A percentile compares a stretch with the other conserved stretches of the same genome.
Conservation (phyloP, 768 basidiomycete species). For the Neoboletus magnificus region DNA sequence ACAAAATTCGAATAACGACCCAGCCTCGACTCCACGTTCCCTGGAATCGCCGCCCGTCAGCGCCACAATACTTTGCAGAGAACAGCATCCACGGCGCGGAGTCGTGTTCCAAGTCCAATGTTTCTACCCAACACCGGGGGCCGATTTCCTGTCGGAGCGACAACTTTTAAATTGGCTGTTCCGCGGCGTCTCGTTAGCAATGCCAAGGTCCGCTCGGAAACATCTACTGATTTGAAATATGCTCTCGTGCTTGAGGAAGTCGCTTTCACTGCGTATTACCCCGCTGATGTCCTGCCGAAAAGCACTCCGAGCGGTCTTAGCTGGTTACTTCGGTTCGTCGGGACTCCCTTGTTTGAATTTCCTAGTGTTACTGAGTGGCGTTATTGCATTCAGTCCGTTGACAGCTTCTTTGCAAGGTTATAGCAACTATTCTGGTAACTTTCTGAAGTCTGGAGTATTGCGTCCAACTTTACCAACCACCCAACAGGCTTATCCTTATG, state of each 20-base stretch:
- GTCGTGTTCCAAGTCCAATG: conserved; percentile 25
- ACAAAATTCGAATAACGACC: not conserved
- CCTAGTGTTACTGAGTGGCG: not conserved
- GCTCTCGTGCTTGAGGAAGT: conserved; percentile 60
- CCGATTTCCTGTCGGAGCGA: conserved; percentile 57
- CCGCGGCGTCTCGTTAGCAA: conserved; percentile 39
- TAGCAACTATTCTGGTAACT: conserved; percentile 45
- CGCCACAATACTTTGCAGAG: not conserved
- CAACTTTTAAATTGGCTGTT: conserved; percentile 51
- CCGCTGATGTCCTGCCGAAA: conserved; percentile 39
- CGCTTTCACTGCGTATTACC: conserved; percentile 64
- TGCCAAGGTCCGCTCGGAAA: conserved; percentile 34
- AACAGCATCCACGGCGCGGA: not conserved
- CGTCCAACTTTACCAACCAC: not conserved
- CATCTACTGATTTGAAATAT: conserved; percentile 28
- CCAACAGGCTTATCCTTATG: conserved; percentile 25
- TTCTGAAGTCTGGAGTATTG: not conserved
- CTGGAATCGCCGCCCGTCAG: not conserved
- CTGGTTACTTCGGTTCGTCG: conserved; percentile 56
- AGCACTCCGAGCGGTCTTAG: conserved; percentile 40
- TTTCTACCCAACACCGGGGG: conserved; percentile 43
- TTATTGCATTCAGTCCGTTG: conserved; percentile 34
- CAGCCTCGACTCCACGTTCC: not conserved
- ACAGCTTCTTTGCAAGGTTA: conserved; percentile 47
- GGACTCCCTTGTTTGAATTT: not conserved